Base-by-base conservation (phyloP, 257 asterid genomes). In the Salvia splendens region DNA sequence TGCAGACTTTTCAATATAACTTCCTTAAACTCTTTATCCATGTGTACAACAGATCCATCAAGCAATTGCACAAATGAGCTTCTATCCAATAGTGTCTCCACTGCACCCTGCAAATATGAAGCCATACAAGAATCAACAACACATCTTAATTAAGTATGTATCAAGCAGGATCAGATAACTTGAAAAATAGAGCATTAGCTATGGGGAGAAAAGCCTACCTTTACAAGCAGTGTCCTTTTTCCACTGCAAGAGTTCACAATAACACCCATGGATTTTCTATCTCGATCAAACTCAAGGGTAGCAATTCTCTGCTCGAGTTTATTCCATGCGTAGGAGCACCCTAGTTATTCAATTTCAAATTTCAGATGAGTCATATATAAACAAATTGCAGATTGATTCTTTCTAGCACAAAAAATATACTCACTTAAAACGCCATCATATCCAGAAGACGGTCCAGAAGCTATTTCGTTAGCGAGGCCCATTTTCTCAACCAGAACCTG, bases 191-290 rank as follows among this genome's bases (percentile, higher is more conserved):
- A 24, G 30, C 30, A 24, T 24, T 24, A 24, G 30, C 49, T 20
- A 61, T 40, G n/a, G 70, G 52, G 40, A 59, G 36, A 43, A n/a
- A 70, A 46, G 62, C 59, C 33, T 45, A 94, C 99, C 98, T 94
- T 94, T 58, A 94, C 96, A 78, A 94, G 84, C 70, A 94, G 73
- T 46, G 87, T 65, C 72, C 69, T 91, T 65, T 66, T 81, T 35
- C 95, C 97, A 57, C 81, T 76, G 75, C 73, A 70, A 36, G 98
- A 87, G 60, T 78, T 73, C 71, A 81, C 96, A 73, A 94, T 84
- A 64, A 91, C 96, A 46, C 99, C 96, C 99, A 94, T 94, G 62
- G 99, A 94, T 83, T 94, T 91, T 73, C 99, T 89, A 80, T 91
- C 96, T 54, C 96, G 96, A 43, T 94, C 99, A 77, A 94, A 94